phyloP scores from a whole-genome alignment of 1,284 basidiomycete genomes.

The Exobasidium rhododendri region DNA sequence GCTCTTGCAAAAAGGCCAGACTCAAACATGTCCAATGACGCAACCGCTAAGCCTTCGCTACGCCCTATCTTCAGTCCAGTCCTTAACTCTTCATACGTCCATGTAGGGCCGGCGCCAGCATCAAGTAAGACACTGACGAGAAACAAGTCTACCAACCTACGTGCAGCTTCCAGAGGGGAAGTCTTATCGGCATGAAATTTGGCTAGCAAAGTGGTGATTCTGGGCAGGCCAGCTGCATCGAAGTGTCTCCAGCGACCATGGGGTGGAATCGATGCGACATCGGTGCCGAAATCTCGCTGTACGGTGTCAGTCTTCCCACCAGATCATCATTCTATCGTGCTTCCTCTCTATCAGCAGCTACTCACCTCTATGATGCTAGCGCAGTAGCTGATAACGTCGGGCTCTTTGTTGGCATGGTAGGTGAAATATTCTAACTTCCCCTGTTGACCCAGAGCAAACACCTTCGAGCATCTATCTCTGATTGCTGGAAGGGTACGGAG shows the following conservation, averaged over 20 bases:
- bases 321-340: neutral
- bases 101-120: conserved; percentile 81
- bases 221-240: conserved; percentile 33
- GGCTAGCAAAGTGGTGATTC: conserved; percentile 31
- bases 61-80: conserved; percentile 67
- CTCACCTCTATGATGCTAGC: conserved; percentile 70
- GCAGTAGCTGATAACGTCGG: conserved; percentile 74
- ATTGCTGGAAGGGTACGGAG: conserved; percentile 82
- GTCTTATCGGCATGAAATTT: conserved; percentile 13
- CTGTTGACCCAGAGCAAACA: conserved; percentile 69
- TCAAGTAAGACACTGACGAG: conserved; percentile 89
- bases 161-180: conserved; percentile 28
- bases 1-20: conserved; percentile 76
- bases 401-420: conserved; percentile 73
- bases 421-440: conserved; percentile 77
- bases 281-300: conserved; percentile 75
- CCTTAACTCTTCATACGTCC: conserved; percentile 70
- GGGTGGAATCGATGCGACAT: conserved; percentile 74
- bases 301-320: conserved; percentile 8
- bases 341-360: neutral
- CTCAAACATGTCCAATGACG: conserved; percentile 83
- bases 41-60: conserved; percentile 88
- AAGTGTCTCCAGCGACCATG: conserved; percentile 91
- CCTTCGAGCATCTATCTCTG: conserved; percentile 74
- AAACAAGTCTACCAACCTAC: conserved; percentile 79